These are phyloP conservation scores for Orbilia quercus DNA, from an alignment of 2,329 filamentous ascomycete genomes.

Conservation along the genomic window DNA sequence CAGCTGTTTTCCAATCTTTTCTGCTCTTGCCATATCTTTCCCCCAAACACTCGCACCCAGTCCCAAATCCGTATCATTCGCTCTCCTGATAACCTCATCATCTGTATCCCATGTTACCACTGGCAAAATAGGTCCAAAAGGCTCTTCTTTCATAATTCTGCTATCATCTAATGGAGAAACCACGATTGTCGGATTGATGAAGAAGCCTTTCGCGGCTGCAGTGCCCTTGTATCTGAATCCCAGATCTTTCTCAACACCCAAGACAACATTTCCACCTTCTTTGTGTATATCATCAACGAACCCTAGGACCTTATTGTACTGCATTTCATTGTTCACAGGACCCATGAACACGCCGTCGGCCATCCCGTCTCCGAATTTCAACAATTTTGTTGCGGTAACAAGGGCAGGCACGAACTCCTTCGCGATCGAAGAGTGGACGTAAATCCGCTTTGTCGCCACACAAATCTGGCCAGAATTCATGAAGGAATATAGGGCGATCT, in stretches of 20 bases:
- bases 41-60: conserved; percentile 69
- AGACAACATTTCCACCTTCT: conserved; percentile 55
- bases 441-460: conserved; percentile 69
- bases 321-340: conserved; percentile 58
- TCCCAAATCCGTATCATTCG: conserved; percentile 67
- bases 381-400: conserved; percentile 64
- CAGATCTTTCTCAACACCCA: conserved; percentile 60
- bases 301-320: conserved; percentile 59
- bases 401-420: conserved; percentile 66
- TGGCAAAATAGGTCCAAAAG: conserved; percentile 68
- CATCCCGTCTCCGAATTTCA: conserved; percentile 66
- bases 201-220: conserved; percentile 65
- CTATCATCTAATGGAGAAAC: conserved; percentile 69
- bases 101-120: conserved; percentile 65
- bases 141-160: conserved; percentile 66
- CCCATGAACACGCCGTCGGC: conserved; percentile 57
- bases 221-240: conserved; percentile 59
- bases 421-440: conserved; percentile 70
- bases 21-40: conserved; percentile 66
- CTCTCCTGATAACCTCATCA: conserved; percentile 66
- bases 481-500: conserved; percentile 68
- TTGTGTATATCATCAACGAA: conserved; percentile 59
- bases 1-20: conserved; percentile 66
- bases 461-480: conserved; percentile 71
- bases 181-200: conserved; percentile 71